phyloP scores from a whole-genome alignment of 1,284 basidiomycete species.

The Tremellales sp. region DNA sequence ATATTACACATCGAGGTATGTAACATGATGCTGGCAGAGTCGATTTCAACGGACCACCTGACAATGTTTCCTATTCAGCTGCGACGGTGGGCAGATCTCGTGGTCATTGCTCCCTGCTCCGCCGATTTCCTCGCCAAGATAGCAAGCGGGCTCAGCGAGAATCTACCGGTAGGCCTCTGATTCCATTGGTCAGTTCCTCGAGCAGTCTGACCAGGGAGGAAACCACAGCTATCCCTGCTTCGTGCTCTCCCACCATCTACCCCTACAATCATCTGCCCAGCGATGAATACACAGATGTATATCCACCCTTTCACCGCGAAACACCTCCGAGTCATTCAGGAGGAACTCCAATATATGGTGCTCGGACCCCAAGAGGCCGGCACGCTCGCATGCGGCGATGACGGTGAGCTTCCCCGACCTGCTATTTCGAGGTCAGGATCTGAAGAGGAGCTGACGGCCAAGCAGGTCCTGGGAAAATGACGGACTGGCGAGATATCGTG shows the following conservation, averaged over 20 bases:
- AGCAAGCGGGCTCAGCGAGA: constrained; percentile 82
- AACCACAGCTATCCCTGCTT: constrained; percentile 73
- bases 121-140: constrained; percentile 95
- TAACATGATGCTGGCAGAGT: background rate
- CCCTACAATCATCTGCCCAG: constrained; percentile 85
- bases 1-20: constrained; percentile 85
- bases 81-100: constrained; percentile 90
- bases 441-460: background rate
- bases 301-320: constrained; percentile 84
- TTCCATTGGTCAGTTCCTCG: constrained; percentile 1
- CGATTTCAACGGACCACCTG: background rate
- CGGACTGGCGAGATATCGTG: constrained; percentile 66
- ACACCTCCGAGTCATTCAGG: constrained; percentile 67
- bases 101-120: constrained; percentile 89
- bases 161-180: constrained; percentile 64
- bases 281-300: constrained; percentile 99
- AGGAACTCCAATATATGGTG: constrained; percentile 73
- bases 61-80: constrained; percentile 50
- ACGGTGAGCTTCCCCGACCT: constrained; percentile 61
- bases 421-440: background rate
- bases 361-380: constrained; percentile 61
- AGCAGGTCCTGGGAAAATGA: constrained; percentile 85
- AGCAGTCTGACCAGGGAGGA: background rate
- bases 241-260: constrained; percentile 78
- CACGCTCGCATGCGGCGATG: constrained; percentile 82